Base-by-base conservation (phyloP, 75 land plant genomes). In the Selaginella tamariscina region DNA sequence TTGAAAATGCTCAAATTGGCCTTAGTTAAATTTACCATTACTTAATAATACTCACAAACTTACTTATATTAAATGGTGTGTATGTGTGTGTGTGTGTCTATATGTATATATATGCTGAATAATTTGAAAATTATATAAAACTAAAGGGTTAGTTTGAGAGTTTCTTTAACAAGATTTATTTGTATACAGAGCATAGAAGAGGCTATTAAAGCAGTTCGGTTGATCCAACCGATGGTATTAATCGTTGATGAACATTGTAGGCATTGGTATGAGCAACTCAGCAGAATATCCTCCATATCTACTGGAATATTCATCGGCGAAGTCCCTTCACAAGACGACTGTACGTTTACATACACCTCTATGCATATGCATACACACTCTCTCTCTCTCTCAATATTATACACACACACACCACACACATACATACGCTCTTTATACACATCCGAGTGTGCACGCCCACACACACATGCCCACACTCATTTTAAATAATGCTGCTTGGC, bases 151-250 rank as follows among this genome's bases (percentile, higher is more conserved):
- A n/a, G n/a, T n/a, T n/a, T n/a, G n/a, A n/a, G n/a, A n/a, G n/a
- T 39, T 39, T 39, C 49, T 39, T 39, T 39, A n/a, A n/a, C n/a
- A n/a, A n/a, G n/a, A 5, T 15, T 39, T 15, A 5, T 15, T 39
- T 39, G 49, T 5, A 31, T n/a, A 0, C 33, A 89, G 94, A 87
- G 88, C 68, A 55, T 80, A 22, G 84, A 87, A 68, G 95, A 89
- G 70, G 92, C 85, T 20, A 71, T 56, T 59, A 69, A 23, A 20
- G 95, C 95, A 31, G 75, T 79, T 67, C 75, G 67, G 54, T 60
- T 68, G 18, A 79, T 83, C 56, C 29, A 65, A 5, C 83, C 91
- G 15, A 70, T 65, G 5, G 78, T 89, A 72, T 29, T 89, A 75
- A 85, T 87, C 23, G 65, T 79, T 26, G 91, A 89, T 71, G 72